Evolutionary conservation across 306 rosid species (phyloP).

Genomic region (Gastrolobium bilobum): DNA sequence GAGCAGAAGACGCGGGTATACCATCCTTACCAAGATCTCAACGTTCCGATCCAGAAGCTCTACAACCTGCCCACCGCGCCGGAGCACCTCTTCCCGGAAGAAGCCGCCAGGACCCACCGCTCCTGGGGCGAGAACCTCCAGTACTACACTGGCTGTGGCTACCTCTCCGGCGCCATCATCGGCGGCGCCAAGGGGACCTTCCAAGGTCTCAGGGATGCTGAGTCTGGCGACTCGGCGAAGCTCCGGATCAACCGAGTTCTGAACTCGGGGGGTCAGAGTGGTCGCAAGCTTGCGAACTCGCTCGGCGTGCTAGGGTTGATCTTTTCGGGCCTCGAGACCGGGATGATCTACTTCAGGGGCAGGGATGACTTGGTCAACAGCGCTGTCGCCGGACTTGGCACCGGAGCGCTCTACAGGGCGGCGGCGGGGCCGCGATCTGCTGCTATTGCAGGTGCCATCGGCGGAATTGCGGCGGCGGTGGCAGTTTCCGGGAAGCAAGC

Average conservation of each 20-base stretch:
- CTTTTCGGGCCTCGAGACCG: conserved; percentile 67
- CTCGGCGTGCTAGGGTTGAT: conserved; percentile 70
- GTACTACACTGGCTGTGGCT: conserved; percentile 74
- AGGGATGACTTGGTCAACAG: conserved; percentile 69
- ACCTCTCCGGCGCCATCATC: conserved; percentile 66
- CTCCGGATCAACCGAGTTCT: conserved; percentile 73
- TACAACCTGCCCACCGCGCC: conserved; percentile 77
- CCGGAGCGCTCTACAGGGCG: conserved; percentile 71
- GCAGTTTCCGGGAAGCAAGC: conserved; percentile 73
- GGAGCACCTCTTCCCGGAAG: conserved; percentile 71
- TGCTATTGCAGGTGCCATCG: conserved; percentile 74
- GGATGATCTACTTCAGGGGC: conserved; percentile 54
- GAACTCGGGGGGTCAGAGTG: conserved; percentile 70
- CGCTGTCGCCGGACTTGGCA: conserved; percentile 72
- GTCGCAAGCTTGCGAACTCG: conserved; percentile 64
- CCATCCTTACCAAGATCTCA: conserved; percentile 76
- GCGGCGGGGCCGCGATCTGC: conserved; percentile 77
- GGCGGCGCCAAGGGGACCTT: conserved; percentile 63
- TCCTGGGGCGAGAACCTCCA: conserved; percentile 78
- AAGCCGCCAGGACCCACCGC: conserved; percentile 66
- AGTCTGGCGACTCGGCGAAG: conserved; percentile 66
- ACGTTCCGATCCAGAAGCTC: conserved; percentile 65
- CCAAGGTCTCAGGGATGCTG: conserved; percentile 65
- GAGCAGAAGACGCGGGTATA: conserved; percentile 57
- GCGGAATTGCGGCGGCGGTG: conserved; percentile 70